These are phyloP conservation scores for Pyrrhoderma lamaoense DNA, from an alignment of 1,284 basidiomycete genomes.

Conservation along the genomic window DNA sequence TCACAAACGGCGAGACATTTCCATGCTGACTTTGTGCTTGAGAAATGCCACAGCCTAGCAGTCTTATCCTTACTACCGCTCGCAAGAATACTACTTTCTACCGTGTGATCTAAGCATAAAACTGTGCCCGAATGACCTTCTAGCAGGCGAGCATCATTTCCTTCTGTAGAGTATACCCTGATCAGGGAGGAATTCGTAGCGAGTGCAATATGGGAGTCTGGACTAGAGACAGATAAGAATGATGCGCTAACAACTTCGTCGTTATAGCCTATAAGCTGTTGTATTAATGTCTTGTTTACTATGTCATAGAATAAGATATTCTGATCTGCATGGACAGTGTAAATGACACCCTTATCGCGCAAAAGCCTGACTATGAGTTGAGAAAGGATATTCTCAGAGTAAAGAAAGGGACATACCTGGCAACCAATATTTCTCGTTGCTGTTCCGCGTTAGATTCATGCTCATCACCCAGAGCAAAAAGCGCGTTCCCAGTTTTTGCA, in stretches of 20 bases:
- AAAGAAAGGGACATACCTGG: slow-evolving; percentile 45
- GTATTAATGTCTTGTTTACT: slow-evolving; percentile 42
- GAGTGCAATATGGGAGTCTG: slow-evolving; percentile 76
- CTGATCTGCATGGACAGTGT: slow-evolving; percentile 94
- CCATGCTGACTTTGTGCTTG: slow-evolving; percentile 48
- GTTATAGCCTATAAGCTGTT: slow-evolving; percentile 93
- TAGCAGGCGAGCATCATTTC: slow-evolving; percentile 76
- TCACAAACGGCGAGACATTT: slow-evolving; percentile 82
- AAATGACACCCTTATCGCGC: slow-evolving; percentile 56
- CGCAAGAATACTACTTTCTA: slow-evolving; percentile 66
- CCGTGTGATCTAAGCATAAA: slow-evolving; percentile 70
- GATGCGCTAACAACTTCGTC: slow-evolving; percentile 93
- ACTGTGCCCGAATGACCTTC: slow-evolving; percentile 90
- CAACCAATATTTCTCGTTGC: slow-evolving; percentile 67
- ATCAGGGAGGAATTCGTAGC: slow-evolving; percentile 95
- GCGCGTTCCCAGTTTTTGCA: slow-evolving; percentile 53
- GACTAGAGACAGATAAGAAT: slow-evolving; percentile 51
- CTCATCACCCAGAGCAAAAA: slow-evolving; percentile 54
- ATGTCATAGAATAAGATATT: slow-evolving; percentile 89
- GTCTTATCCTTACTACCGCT: slow-evolving; percentile 92
- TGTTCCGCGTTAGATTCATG: slow-evolving; percentile 59
- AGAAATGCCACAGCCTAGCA: slow-evolving; percentile 77
- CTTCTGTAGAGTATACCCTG: slow-evolving; percentile 71
- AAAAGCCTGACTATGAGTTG: slow-evolving; percentile 44
- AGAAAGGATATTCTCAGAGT: too few relatives aligned